Evolutionary conservation across 306 rosid genomes (phyloP).

Genomic region (Citrullus mucosospermus): DNA sequence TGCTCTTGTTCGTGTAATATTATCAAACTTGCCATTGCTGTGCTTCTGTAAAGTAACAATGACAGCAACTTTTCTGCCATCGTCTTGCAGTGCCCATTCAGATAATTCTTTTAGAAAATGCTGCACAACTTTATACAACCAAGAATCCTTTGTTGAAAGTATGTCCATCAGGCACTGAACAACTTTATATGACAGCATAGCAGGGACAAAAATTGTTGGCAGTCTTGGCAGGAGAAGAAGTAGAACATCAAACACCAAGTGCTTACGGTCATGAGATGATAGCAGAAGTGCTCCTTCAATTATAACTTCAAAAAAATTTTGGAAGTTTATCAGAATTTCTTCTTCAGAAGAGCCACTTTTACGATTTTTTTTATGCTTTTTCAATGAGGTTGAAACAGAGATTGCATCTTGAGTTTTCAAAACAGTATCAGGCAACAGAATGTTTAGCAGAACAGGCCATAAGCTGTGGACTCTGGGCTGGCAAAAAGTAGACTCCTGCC

Average conservation of each 20-base stretch:
- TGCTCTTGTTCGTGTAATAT: conserved; percentile 46
- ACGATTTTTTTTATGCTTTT: conserved; percentile 72
- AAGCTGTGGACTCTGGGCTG: conserved; percentile 86
- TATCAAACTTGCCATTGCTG: conserved; percentile 75
- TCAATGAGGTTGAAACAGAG: conserved; percentile 57
- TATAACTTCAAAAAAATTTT: conserved; percentile 57
- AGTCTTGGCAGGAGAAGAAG: conserved; percentile 61
- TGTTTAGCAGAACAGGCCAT: conserved; percentile 70
- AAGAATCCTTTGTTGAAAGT: conserved; percentile 64
- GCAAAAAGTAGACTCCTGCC: conserved; percentile 92
- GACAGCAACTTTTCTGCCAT: conserved; percentile 71
- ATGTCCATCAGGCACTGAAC: conserved; percentile 82
- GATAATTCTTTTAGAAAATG: conserved; percentile 59
- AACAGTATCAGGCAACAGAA: conserved; percentile 53
- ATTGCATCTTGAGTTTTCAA: conserved; percentile 51
- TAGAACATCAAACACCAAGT: conserved; percentile 68
- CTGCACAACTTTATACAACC: conserved; percentile 75
- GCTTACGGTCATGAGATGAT: conserved; percentile 98
- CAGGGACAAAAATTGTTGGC: conserved; percentile 62
- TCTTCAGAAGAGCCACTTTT: conserved; percentile 76
- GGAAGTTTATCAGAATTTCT: conserved; percentile 50
- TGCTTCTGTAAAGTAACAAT: conserved; percentile 88
- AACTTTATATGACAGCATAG: conserved; percentile 60
- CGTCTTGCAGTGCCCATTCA: conserved; percentile 70
- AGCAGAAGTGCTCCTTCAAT: conserved; percentile 80